Evolutionary conservation across 768 basidiomycete genomes (phyloP).

Genomic region (Auriscalpium orientale): DNA sequence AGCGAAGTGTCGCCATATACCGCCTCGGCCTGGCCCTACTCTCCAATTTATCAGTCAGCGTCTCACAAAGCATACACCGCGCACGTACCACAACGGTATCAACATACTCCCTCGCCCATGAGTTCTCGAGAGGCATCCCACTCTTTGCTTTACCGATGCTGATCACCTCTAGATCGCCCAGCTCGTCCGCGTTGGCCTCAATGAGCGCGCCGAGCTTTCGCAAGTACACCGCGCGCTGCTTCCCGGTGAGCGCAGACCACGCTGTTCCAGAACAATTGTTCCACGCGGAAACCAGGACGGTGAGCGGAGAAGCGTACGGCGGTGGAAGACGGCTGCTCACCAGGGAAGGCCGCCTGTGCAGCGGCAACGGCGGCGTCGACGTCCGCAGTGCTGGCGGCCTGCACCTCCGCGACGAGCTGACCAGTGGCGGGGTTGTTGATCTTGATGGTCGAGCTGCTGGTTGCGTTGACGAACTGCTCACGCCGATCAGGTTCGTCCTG

Average conservation of each 20-base stretch:
- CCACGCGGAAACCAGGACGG: no score
- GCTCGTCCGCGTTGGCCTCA: constrained; percentile 36
- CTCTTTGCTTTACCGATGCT: constrained; percentile 34
- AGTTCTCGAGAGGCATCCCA: neutral
- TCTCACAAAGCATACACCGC: no score
- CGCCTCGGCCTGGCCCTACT: neutral
- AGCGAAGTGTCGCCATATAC: neutral
- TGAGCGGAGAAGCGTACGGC: constrained; percentile 14
- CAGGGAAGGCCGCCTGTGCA: constrained; percentile 32
- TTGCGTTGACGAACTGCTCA: neutral
- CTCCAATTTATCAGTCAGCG: no score
- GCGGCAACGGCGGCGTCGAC: constrained; percentile 39
- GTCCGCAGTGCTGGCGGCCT: constrained; percentile 32
- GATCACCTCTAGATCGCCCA: constrained; percentile 44
- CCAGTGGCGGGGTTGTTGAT: constrained; percentile 22
- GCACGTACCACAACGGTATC: neutral
- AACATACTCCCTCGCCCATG: neutral
- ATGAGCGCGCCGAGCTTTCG: constrained; percentile 45
- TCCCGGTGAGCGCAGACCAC: constrained; percentile 45
- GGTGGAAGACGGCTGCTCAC: constrained; percentile 40
- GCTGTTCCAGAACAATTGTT: constrained; percentile 31
- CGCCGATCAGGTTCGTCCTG: neutral
- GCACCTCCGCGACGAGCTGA: constrained; percentile 27
- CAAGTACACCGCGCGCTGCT: constrained; percentile 33
- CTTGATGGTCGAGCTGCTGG: neutral